Base-by-base conservation (phyloP, 2,329 filamentous ascomycete species). In the Penicillium expansum region DNA sequence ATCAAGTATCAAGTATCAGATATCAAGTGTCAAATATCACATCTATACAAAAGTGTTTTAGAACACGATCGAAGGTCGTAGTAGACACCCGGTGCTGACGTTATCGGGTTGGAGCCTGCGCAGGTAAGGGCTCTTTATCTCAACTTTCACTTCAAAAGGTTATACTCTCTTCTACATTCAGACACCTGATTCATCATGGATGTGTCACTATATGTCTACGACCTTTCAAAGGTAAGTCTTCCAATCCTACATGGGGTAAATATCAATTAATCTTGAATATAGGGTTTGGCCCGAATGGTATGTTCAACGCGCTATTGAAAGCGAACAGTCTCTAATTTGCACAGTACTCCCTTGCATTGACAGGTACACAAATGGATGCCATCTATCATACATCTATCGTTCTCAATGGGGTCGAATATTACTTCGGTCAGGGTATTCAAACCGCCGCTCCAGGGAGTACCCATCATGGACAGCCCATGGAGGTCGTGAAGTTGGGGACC, bases 321-420 rank as follows among this genome's bases (percentile, higher is more conserved):
- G 22, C 48, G 45, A 44, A 8, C 38, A 39, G 20, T 33, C 24
- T 18, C 63, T 70, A 57, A 67, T 55, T 16, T 30, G 6, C 13
- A 37, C 63, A 83, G 76, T 83, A 86, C 71, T 86, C 83, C 13
- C 72, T 71, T 48, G 76, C 82, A 47, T 78, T 89, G 44, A 82
- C 88, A 5, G 87, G 87, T 1, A 83, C 81, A 1, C 85, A 88
- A 51, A 90, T 97, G 48, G 93, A 97, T 73, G 94, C 94, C 52
- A 86, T 99, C 52, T 97, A 97, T 66, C 94, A 99, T 73, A 97
- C 94, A 0, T 91, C 92, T 0, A 86, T 99, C 52, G 88, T 96
- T 41, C 80, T 97, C 38, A 84, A 86, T 51, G 87, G 87, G n/a
- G 83, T 88, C 49, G 94, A 99, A 75, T 97, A 96, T 73, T 86